Conservation (phyloP, 2,329 filamentous ascomycete species). For the Microsporum canis region DNA sequence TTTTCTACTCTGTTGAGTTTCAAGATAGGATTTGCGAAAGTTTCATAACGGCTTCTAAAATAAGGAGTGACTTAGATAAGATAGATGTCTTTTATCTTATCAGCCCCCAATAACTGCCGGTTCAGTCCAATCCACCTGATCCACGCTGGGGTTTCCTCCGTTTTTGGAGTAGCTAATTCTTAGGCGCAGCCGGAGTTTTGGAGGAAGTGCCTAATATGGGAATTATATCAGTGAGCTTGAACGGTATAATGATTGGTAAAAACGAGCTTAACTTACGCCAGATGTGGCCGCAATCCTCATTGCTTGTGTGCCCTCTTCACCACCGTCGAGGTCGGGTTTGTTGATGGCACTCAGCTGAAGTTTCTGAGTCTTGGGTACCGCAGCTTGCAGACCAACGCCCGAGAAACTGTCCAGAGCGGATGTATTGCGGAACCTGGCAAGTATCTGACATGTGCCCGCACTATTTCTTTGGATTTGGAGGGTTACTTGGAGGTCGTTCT, state of each 20-base stretch:
- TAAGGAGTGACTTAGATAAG: too few species aligned
- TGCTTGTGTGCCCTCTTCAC: conserved; percentile 74
- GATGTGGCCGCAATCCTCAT: conserved; percentile 79
- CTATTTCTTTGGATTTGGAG: conserved; percentile 71
- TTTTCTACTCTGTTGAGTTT: too few species aligned
- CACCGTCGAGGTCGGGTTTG: conserved; percentile 60
- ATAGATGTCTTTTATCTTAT: too few species aligned
- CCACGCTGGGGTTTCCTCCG: conserved; percentile 58
- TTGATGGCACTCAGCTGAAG: conserved; percentile 86
- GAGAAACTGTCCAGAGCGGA: conserved; percentile 55
- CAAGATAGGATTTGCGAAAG: too few species aligned
- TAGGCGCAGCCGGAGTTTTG: conserved; percentile 65
- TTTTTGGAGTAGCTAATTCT: conserved; percentile 71
- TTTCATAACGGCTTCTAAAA: too few species aligned
- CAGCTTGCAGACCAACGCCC: conserved; percentile 76
- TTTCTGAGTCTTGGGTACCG: conserved; percentile 93
- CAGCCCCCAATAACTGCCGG: conserved; percentile 29
- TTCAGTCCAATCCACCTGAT: conserved; percentile 96
- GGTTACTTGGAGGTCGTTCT: conserved; percentile 70
- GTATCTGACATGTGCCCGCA: conserved; percentile 61
- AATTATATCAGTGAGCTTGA: neutral
- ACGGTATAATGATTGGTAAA: neutral
- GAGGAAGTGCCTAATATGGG: conserved; percentile 51
- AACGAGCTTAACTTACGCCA: conserved; percentile 57
- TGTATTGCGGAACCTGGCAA: conserved; percentile 72